Conservation (phyloP, 192 early-diverging fungal species). For the Haplosporangium gracile region DNA sequence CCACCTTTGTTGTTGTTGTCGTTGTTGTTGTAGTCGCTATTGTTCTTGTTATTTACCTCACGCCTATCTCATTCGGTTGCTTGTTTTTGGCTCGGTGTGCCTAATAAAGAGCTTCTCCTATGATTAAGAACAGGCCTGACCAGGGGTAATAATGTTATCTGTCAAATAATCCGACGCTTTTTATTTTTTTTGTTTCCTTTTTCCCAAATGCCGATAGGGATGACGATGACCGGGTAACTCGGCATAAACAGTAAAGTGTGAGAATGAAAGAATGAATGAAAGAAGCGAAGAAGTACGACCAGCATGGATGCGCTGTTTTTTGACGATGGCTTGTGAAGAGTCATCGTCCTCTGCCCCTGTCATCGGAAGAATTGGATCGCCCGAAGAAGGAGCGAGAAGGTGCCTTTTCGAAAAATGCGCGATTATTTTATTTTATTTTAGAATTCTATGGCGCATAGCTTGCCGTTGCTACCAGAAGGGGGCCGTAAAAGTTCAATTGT, state of each 20-base stretch:
- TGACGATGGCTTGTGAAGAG: background rate
- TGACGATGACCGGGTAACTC: background rate
- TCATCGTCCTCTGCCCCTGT: background rate
- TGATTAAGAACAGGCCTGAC: too few species aligned
- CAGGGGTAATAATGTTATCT: background rate
- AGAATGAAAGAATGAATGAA: background rate
- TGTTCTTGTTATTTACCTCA: too few species aligned
- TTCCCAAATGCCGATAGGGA: background rate
- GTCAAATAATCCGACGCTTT: background rate
- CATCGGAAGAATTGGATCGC: slow-evolving; percentile 7
- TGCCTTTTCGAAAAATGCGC: background rate
- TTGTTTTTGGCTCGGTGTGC: too few species aligned
- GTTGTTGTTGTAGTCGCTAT: too few species aligned
- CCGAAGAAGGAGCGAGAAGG: background rate
- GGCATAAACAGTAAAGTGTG: background rate
- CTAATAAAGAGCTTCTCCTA: too few species aligned
- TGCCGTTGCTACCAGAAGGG: too few species aligned
- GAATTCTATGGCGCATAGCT: too few species aligned
- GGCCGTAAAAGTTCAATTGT: too few species aligned
- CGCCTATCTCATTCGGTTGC: too few species aligned
- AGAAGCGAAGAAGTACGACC: background rate
- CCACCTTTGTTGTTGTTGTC: too few species aligned
- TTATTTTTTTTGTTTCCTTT: background rate
- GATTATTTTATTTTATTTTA: slow-evolving; percentile 3
- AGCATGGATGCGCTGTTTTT: slow-evolving; percentile 3